phyloP scores from a whole-genome alignment of 352 stramenopile genomes.

The Blastocystis sp. region DNA sequence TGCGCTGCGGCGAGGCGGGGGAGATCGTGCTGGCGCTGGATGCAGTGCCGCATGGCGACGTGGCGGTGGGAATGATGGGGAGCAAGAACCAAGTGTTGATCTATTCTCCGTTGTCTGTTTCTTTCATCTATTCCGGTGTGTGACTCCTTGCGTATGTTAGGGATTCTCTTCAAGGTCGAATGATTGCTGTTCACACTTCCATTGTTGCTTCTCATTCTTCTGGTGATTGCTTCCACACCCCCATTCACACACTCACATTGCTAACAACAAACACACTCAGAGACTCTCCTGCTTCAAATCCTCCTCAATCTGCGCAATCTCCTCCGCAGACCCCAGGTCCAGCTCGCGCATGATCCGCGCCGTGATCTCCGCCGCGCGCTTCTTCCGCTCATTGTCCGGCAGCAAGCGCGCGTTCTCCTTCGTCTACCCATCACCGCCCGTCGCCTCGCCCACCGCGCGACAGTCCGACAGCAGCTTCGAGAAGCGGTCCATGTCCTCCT shows the following conservation, averaged over 20 bases:
- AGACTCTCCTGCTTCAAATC: conserved; percentile 37
- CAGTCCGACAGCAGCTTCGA: conserved; percentile 34
- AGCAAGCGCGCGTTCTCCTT: conserved; percentile 41
- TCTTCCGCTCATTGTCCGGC: conserved; percentile 42
- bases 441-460: background rate
- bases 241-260: background rate
- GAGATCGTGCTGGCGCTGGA: conserved; percentile 43
- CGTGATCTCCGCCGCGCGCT: conserved; percentile 42
- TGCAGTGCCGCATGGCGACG: background rate
- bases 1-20: background rate
- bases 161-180: background rate
- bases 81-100: conserved; percentile 22
- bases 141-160: no score
- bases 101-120: background rate
- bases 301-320: conserved; percentile 40
- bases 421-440: background rate
- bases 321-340: conserved; percentile 4
- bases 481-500: conserved; percentile 58
- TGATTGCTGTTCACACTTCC: background rate
- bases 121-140: background rate
- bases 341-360: conserved; percentile 53
- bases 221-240: background rate
- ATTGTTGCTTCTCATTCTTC: background rate
- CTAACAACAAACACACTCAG: conserved; percentile 32
- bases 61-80: conserved; percentile 49